Conservation (phyloP, 352 stramenopile species). For the Phytophthora podocarpi region DNA sequence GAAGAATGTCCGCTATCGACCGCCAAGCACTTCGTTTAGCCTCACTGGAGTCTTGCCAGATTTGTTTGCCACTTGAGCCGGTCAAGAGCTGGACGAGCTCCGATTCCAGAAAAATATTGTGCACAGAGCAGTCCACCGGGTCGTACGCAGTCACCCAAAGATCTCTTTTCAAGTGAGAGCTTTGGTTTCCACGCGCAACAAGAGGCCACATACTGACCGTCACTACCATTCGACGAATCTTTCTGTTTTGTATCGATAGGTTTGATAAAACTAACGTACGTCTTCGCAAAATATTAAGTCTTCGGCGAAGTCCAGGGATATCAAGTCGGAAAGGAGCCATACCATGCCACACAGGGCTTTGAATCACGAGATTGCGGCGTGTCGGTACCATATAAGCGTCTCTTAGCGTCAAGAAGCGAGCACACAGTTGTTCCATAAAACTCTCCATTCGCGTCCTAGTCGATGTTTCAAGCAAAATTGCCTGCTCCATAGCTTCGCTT, state of each 20-base stretch:
- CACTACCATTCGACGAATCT: conserved; percentile 50
- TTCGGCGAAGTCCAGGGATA: conserved; percentile 51
- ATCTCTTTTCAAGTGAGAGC: conserved; percentile 12
- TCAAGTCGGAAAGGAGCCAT: conserved; percentile 36
- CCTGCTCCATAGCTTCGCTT: conserved; percentile 28
- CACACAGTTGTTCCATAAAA: conserved; percentile 46
- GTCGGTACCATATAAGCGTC: conserved; percentile 51
- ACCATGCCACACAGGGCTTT: conserved; percentile 38
- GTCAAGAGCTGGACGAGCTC: conserved; percentile 66
- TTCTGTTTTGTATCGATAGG: conserved; percentile 4
- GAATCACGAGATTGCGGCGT: conserved; percentile 54
- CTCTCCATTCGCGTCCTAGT: conserved; percentile 29
- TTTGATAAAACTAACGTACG: conserved; percentile 44
- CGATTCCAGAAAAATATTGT: conserved; percentile 76
- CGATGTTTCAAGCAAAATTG: conserved; percentile 35
- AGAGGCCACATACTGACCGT: conserved; percentile 47
- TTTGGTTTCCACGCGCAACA: background rate
- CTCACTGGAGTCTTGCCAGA: conserved; percentile 16
- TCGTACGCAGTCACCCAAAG: conserved; percentile 69
- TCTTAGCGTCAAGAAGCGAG: conserved; percentile 44
- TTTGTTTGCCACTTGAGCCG: conserved; percentile 15
- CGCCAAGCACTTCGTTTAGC: conserved; percentile 18
- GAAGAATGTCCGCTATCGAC: conserved; percentile 50
- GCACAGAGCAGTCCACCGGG: conserved; percentile 32
- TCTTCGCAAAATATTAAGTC: conserved; percentile 47